These are phyloP conservation scores for Paecilomyces variotii DNA, from an alignment of 2,329 filamentous ascomycete genomes.

Conservation along the genomic window DNA sequence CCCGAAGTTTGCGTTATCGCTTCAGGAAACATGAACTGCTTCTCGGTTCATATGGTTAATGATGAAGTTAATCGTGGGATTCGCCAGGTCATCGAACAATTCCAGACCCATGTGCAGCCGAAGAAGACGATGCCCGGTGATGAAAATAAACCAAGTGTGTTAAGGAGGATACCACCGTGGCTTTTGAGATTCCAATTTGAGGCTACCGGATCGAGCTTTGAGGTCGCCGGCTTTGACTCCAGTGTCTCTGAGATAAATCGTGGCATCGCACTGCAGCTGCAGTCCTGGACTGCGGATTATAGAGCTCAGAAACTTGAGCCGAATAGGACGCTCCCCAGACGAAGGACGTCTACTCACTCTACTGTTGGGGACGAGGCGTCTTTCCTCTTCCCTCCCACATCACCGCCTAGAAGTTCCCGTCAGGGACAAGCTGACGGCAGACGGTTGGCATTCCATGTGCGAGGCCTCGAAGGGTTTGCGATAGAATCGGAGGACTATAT, in stretches of 20 bases:
- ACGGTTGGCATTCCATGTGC: conserved; percentile 68
- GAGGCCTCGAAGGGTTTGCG: conserved; percentile 81
- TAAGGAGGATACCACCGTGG: conserved; percentile 77
- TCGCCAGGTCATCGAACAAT: conserved; percentile 79
- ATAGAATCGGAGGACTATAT: conserved; percentile 79
- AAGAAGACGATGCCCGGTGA: conserved; percentile 48
- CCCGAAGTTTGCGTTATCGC: conserved; percentile 78
- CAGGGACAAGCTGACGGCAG: conserved; percentile 61
- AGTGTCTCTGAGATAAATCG: conserved; percentile 74
- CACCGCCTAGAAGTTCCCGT: conserved; percentile 36
- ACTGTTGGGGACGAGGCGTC: conserved; percentile 56
- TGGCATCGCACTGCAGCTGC: conserved; percentile 77
- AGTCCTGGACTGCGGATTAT: conserved; percentile 84
- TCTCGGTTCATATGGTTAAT: conserved; percentile 80
- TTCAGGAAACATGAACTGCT: conserved; percentile 73
- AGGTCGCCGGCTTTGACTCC: conserved; percentile 81
- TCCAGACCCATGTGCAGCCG: conserved; percentile 62
- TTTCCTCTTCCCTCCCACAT: conserved; percentile 44
- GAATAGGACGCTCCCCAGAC: conserved; percentile 42
- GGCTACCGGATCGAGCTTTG: conserved; percentile 79
- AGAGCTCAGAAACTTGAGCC: conserved; percentile 69
- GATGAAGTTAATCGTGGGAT: conserved; percentile 89
- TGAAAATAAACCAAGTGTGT: conserved; percentile 54
- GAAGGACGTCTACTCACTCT: conserved; percentile 67
- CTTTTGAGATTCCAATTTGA: conserved; percentile 75